Evolutionary conservation across 257 asterid species (phyloP).

Genomic region (Solanum megistacrolobum): DNA sequence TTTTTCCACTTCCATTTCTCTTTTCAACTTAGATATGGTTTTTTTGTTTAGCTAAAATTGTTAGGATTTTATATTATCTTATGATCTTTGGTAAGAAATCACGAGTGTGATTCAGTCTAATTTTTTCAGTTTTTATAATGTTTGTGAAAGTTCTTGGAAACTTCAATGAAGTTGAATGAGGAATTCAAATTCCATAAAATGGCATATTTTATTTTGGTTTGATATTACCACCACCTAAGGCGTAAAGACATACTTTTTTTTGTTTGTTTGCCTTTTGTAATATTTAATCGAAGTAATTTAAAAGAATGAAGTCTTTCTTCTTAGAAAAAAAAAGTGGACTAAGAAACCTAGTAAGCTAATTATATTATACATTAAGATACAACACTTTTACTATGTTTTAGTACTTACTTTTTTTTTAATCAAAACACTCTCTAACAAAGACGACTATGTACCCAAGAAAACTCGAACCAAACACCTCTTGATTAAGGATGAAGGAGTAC

Average conservation of each 20-base stretch:
- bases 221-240: not conserved
- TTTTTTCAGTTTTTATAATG: not conserved
- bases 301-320: no score
- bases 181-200: not conserved
- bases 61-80: not conserved
- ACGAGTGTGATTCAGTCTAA: not conserved
- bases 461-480: no score
- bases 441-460: accelerated
- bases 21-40: not conserved
- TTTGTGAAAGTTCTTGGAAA: not conserved
- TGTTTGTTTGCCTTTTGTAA: no score
- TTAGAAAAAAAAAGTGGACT: not conserved
- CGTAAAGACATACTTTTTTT: no score
- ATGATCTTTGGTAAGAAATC: not conserved
- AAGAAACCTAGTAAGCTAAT: not conserved
- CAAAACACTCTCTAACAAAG: no score
- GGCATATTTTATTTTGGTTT: not conserved
- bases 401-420: no score
- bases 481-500: not conserved
- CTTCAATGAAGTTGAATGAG: not conserved
- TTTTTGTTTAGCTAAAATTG: not conserved
- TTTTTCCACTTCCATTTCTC: not conserved
- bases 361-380: not conserved
- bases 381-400: not conserved
- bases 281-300: no score